Evolutionary conservation across 306 rosid genomes (phyloP), one percentile per base, ranked within the genome.

Genomic region (Cercis canadensis): DNA sequence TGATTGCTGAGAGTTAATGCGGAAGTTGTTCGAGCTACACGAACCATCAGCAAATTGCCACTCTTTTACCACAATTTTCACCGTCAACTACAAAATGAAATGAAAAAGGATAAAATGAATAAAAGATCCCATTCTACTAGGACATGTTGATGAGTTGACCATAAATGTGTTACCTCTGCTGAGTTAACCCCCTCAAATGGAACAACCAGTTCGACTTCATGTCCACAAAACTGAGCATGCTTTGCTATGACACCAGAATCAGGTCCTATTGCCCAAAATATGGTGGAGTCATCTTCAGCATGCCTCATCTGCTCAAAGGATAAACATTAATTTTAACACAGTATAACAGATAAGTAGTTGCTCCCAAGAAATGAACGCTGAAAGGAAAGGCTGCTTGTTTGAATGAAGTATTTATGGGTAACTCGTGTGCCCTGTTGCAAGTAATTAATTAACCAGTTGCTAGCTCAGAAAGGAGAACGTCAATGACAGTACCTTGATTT

Each of bases 21-120:
- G 85, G 17, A 64, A 60, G 66, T 62, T 82, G 79, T 69, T 89
- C 59, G 71, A 78, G 84, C 89, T 82, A 53, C 87, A 87, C 5
- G 97, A 84, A 66, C 96, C 99, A 77, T 89, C 99, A 11, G 96
- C 78, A 75, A 81, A 95, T 73, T 95, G 99, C 99, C 99, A 95
- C 73, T 91, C 97, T 81, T 89, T 89, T 34, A 92, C 78, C 61
- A 84, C 81, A 69, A 95, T 77, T 73, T 78, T 86, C 79, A 89
- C 90, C 39, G 85, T 92, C 87, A 95, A 83, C 99, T 95, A 73
- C 75, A 59, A 79, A 74, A 78, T 31, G 55, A 47, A 72, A 62
- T 6, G 43, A 29, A 50, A 33, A 17, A 12, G 56, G 77, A 52
- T 56, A 16, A 51, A 36, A 62, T 46, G 70, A 70, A 49, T 57